A percentile compares a stretch with the other conserved stretches of the same genome.
Conservation (phyloP, 805 yeast genomes). For the Starmerella bombicola region DNA sequence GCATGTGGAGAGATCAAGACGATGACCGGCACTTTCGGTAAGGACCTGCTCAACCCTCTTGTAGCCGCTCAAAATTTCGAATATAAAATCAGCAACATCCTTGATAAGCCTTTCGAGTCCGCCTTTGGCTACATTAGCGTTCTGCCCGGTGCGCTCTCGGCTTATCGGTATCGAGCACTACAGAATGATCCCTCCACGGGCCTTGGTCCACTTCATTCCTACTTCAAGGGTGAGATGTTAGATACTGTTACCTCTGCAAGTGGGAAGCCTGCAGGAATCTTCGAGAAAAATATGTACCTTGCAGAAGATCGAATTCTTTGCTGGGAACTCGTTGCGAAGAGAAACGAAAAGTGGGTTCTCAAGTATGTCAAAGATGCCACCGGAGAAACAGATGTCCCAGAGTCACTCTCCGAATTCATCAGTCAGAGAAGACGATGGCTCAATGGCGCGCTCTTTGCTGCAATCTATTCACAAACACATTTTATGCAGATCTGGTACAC, state of each 20-base stretch:
- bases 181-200: conserved; percentile 69
- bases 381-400: conserved; percentile 97
- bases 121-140: conserved; percentile 87
- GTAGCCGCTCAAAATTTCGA: conserved; percentile 96
- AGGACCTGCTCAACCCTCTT: conserved; percentile 70
- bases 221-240: conserved; percentile 75
- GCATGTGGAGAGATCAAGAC: conserved; percentile 97
- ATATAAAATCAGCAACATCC: conserved; percentile 90
- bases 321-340: conserved; percentile 89
- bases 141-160: conserved; percentile 90
- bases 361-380: conserved; percentile 85
- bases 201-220: conserved; percentile 78
- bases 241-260: conserved; percentile 46
- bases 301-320: conserved; percentile 95
- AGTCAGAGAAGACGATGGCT: conserved; percentile 97
- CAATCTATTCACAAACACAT: conserved; percentile 74
- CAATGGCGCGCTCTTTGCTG: conserved; percentile 96
- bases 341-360: conserved; percentile 71
- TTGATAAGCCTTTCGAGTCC: conserved; percentile 89
- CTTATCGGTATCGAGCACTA: conserved; percentile 81
- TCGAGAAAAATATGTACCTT: conserved; percentile 90
- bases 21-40: conserved; percentile 82
- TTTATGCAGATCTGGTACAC: conserved; percentile 82
- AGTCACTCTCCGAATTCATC: conserved; percentile 82
- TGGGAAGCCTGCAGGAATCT: conserved; percentile 48